Base-by-base conservation (phyloP, 805 yeast species). In the Wickerhamomyces bisporus region DNA sequence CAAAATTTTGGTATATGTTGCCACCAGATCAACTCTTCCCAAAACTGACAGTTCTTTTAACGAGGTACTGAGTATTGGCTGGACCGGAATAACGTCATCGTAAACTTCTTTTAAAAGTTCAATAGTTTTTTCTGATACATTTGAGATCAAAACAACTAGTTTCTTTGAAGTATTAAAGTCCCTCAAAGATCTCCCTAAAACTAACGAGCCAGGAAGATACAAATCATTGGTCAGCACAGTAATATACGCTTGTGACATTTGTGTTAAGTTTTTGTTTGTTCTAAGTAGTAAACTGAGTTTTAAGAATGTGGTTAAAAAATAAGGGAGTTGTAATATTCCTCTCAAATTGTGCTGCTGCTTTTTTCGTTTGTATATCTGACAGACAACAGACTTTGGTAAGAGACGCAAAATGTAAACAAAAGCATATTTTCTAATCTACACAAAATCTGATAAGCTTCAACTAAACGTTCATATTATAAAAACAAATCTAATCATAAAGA, bases 121-220 rank as follows among this genome's bases (percentile, higher is more conserved):
- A 6, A 41, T 13, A 4, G 48, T 20, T 1, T 5, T 28, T 80
- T 34, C 61, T 4, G 47, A 39, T 2, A 45, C 36, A 29, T 38
- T 36, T 29, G 42, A 24, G 15, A 43, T 38, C 38, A 38, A 55
- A 6, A 28, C 42, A 25, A 28, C 48, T 10, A 48, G 33, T 14
- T 15, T 34, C 26, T 32, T 42, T n/a, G 32, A 18, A 10, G 50
- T 44, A 1, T 36, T 36, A 11, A 45, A 15, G n/a, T 47, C 51
- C 25, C 50, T 55, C 12, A 70, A 44, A 25, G 63, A 60, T 15
- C 45, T 43, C 3, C 73, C 80, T 34, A 77, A 48, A 2, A 73
- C 71, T 26, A 76, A 57, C 0, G 78, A 70, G 4, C 83, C 82
- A 2, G 81, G 77, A 18, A 77, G 53, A 52, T 77, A 77, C 32